Evolutionary conservation across 768 basidiomycete species (phyloP), one percentile per base, ranked within the genome.

Genomic region (Tricholomella constricta): DNA sequence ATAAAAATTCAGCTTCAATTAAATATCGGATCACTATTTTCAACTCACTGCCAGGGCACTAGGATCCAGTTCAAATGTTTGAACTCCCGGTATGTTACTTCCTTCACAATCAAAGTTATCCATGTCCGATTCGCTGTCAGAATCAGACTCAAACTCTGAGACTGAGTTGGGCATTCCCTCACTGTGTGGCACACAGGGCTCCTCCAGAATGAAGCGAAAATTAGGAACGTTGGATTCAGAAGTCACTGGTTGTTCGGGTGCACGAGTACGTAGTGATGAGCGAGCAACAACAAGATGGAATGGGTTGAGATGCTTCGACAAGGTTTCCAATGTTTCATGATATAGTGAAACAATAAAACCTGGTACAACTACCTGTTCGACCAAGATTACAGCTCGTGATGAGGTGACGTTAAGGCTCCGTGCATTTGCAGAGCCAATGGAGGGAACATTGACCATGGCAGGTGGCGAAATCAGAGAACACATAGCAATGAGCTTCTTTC

Each of bases 311-410:
- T 35, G 31, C 8, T 23, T 12, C 1, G 32, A 47, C 15, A 47
- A n/a, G 14, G 45, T 35, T 2, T 47, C 32, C 45, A 47, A 3
- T 1, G 20, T 47, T 47, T 48, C 36, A 48, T 40, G 37, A 40
- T 48, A 48, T 40, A 48, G 14, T 40, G 48, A 48, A 1, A 48
- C 48, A 7, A 48, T 48, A 19, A 37, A 48, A 6, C 48, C 36
- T 38, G 48, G 48, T 1, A 48, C 48, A 0, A 48, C 15, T 5
- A 48, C 20, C 23, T 48, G 9, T n/a, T 48, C 35, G 23, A 48
- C 11, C 0, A 11, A 2, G 9, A 48, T 48, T 31, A 48, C 10
- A 10, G 36, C 23, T 2, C n/a, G n/a, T 8, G 47, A 48, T 2
- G 47, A 32, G 15, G 47, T 48, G 14, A 36, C 36, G 22, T 48